Percentiles rank a stretch among this genome's conserved stretches.
phyloP scores from a whole-genome alignment of 2,329 filamentous ascomycete genomes.

The Coniochaeta sp. region DNA sequence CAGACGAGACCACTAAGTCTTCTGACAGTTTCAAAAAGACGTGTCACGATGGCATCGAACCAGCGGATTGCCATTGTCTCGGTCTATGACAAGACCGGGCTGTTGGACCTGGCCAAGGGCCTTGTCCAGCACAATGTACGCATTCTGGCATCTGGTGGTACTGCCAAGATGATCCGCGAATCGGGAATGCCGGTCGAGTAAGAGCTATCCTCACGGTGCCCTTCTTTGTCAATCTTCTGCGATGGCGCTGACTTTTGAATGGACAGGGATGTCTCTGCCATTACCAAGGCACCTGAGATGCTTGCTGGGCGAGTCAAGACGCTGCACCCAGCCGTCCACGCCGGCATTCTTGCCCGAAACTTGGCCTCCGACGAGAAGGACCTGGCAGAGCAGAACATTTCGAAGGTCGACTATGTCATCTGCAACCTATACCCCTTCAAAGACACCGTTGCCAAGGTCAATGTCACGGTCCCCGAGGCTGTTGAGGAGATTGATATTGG shows the following conservation, averaged over 20 bases:
- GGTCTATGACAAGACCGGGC: conserved; percentile 97
- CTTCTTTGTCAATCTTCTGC: not conserved
- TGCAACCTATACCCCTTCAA: conserved; percentile 99
- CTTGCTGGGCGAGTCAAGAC: conserved; percentile 82
- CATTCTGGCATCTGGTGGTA: conserved; percentile 90
- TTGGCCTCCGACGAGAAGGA: conserved; percentile 96
- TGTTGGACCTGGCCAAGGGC: conserved; percentile 87
- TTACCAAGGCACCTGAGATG: conserved; percentile 97
- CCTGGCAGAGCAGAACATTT: conserved; percentile 87
- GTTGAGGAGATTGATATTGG: conserved; percentile 99
- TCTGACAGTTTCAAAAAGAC: conserved; percentile 1
- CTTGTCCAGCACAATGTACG: conserved; percentile 84
- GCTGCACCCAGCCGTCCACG: conserved; percentile 86
- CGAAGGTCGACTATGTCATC: conserved; percentile 91
- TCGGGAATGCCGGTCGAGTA: conserved; percentile 93
- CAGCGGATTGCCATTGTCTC: conserved; percentile 82
- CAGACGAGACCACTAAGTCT: not conserved
- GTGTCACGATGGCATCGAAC: conserved; percentile 24
- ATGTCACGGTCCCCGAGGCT: conserved; percentile 92
- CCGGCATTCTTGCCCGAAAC: conserved; percentile 86
- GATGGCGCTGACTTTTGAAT: conserved; percentile 5
- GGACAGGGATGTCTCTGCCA: conserved; percentile 84
- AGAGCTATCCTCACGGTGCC: conserved; percentile 9
- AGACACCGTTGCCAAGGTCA: conserved; percentile 93
- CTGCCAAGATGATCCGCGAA: conserved; percentile 92